phyloP scores from a whole-genome alignment of 176 grass and related monocot species.

The Puccinellia tenuiflora region DNA sequence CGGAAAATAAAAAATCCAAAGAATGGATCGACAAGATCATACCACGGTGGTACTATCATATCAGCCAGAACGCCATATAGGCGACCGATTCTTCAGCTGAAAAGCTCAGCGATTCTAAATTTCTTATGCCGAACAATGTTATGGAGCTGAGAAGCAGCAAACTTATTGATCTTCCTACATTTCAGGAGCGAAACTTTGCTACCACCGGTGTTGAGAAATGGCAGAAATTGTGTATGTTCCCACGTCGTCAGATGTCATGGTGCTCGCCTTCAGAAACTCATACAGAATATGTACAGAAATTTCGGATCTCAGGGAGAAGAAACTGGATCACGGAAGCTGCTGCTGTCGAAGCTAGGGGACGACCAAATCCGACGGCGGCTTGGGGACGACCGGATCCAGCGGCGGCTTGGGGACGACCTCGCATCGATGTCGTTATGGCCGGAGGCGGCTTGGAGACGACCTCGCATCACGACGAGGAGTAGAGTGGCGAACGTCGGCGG shows the following conservation, averaged over 20 bases:
- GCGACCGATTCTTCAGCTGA: slow-evolving; percentile 5
- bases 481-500: no score
- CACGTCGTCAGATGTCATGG: slow-evolving; percentile 69
- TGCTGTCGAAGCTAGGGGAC: no score
- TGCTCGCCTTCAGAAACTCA: slow-evolving; percentile 86
- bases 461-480: no score
- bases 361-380: no score
- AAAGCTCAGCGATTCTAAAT: background rate
- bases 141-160: background rate
- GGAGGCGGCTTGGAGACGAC: no score
- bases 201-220: slow-evolving; percentile 49
- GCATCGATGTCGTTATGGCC: no score
- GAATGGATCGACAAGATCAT: slow-evolving; percentile 58
- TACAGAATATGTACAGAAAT: no score
- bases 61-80: slow-evolving; percentile 52
- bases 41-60: slow-evolving; percentile 62
- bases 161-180: background rate
- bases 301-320: no score
- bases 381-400: no score
- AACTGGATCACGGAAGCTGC: no score
- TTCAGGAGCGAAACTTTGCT: slow-evolving; percentile 66
- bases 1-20: no score
- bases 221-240: slow-evolving; percentile 72
- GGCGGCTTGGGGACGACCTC: no score
- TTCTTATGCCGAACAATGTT: background rate